Base-by-base conservation (phyloP, 768 basidiomycete species). In the Tephrocybe sp. region DNA sequence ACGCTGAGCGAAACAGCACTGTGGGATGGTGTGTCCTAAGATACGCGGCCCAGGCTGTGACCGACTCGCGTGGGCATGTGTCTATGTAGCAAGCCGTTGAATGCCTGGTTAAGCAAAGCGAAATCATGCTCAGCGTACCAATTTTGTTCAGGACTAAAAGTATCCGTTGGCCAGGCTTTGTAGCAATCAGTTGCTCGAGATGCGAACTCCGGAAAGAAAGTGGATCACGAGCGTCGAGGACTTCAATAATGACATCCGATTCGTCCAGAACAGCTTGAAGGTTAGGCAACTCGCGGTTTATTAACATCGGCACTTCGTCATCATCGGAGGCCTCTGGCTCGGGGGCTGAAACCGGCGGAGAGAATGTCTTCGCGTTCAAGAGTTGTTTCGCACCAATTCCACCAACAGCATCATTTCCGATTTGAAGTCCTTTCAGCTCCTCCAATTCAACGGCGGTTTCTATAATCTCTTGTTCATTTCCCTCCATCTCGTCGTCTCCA, bases 141-240 rank as follows among this genome's bases (percentile, higher is more conserved):
- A 87, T 86, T 74, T 97, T 97, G 67, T 88, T 95, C 48, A 97
- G 66, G 15, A 95, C 73, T n/a, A 93, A 68, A 17, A 86, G 58
- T 11, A 87, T 68, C 65, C 68, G 74, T 60, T 78, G 78, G 53
- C 66, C 79, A 52, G 61, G 51, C 55, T 68, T 68, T 17, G 64
- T 71, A 30, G 67, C 66, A 17, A 71, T 68, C 42, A 85, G 65
- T 18, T 77, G 68, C 63, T 94, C 90, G 44, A 92, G 50, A 52
- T 78, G 75, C 26, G 65, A 64, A 60, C 86, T 90, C 45, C 92
- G 76, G 63, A 79, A 85, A 17, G 88, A 74, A 10, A 80, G 65
- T 10, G 94, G 93, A 65, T 96, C 94, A 42, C 92, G 77, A 1
- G 86, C 88, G 64, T 96, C 94, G 38, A 96, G 75, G 12, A 96